Conservation (phyloP, 306 rosid genomes). For the Castanea sativa region DNA sequence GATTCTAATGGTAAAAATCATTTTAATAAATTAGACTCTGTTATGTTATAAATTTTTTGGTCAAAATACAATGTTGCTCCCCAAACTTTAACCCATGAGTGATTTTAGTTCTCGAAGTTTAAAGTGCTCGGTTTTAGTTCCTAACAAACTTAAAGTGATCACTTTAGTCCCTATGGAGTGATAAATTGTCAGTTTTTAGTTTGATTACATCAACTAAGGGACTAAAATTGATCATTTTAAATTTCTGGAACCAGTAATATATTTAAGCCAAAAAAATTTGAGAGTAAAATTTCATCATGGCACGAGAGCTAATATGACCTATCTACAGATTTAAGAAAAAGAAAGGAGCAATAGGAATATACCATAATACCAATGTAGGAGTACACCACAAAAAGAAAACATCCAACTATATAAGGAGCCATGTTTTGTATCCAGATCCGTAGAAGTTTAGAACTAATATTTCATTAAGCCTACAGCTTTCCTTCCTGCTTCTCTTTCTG, state of each 20-base stretch:
- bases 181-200: no score
- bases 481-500: neutral
- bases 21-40: neutral
- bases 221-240: no score
- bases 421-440: no score
- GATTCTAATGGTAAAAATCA: neutral
- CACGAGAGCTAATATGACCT: neutral
- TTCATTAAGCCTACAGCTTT: neutral
- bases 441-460: no score
- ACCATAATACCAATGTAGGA: neutral
- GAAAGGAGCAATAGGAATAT: neutral
- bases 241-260: neutral
- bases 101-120: no score
- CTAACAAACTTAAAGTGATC: no score
- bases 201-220: no score
- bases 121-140: no score
- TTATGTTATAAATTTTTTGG: neutral
- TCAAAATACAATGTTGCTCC: no score
- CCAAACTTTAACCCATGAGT: no score
- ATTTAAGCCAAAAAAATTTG: neutral
- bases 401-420: neutral
- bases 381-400: neutral
- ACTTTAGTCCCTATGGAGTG: no score
- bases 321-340: no score
- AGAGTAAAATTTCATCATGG: neutral